Evolutionary conservation across 495 filamentous ascomycete genomes (phyloP), one percentile per base, ranked within the genome.

Genomic region (Coniosporium apollinis): DNA sequence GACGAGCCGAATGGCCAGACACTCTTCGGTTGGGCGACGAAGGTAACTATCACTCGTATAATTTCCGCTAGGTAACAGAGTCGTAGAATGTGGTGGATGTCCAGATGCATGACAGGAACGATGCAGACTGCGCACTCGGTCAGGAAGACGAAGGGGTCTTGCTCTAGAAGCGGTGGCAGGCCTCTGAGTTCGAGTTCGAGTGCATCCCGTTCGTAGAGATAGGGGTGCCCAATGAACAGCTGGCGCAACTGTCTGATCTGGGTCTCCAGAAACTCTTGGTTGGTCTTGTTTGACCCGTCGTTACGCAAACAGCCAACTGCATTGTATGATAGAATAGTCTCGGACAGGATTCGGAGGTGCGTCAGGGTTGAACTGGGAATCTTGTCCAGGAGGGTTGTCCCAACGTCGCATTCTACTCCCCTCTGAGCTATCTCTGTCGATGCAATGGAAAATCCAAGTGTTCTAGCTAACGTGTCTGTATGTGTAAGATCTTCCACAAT

Each of bases 21-120:
- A n/a, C n/a, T n/a, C n/a, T 41, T 24, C 25, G 33, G 36, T n/a
- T 38, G 18, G 28, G 21, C 16, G 28, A 30, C 19, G 33, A 45
- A 58, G 4, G 60, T 64, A 18, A 77, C 42, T 28, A 68, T 59
- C 3, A 83, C 79, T 57, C 92, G 89, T 28, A 85, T 74, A 28
- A 96, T 70, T 57, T 99, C 87, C 19, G 82, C 82, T 24, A 91
- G 65, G 49, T 92, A 94, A 60, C 89, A 96, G 37, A 94, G 67
- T 9, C 79, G 79, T 19, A 96, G 58, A 11, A 96, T 47, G 57
- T 93, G 82, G 39, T 79, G 70, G 20, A 91, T 72, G 34, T 93
- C 76, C 32, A 91, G 64, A 30, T 69, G 54, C 8, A 83, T 67
- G 13, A 77, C 72, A 15, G 82, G 76, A 16, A 73, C 68, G 25